A percentile compares a stretch with the other conserved stretches of the same genome.
Conservation (phyloP, 1,284 basidiomycete species). For the Porphyrellus sp. region DNA sequence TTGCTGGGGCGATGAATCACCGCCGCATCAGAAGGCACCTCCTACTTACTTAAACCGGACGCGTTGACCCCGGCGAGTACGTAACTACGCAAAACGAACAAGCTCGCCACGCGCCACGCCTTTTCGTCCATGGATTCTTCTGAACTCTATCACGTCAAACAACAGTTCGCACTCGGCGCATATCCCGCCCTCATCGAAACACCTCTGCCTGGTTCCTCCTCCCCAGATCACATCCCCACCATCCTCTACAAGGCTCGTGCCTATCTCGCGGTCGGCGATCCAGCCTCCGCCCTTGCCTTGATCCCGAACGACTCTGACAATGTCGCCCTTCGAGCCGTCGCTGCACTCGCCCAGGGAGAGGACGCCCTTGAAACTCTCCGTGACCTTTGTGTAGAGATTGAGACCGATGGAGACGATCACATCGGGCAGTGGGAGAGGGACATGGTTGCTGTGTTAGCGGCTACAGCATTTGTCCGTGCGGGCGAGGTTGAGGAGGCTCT, state of each 20-base stretch:
- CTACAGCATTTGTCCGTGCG: conserved; percentile 78
- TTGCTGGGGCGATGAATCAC: too few species aligned
- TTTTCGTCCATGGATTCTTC: conserved; percentile 60
- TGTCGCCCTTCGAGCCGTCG: conserved; percentile 67
- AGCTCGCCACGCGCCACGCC: too few species aligned
- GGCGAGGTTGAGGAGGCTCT: conserved; percentile 89
- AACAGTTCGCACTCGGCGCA: conserved; percentile 80
- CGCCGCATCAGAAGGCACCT: too few species aligned
- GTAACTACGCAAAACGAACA: too few species aligned
- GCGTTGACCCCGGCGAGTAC: too few species aligned
- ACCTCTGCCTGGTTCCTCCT: conserved; percentile 56
- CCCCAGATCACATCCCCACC: conserved; percentile 60
- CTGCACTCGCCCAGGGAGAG: conserved; percentile 65
- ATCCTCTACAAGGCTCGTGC: conserved; percentile 84
- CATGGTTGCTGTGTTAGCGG: conserved; percentile 74
- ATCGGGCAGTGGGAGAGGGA: conserved; percentile 63
- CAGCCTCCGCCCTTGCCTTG: conserved; percentile 52
- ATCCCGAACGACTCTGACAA: conserved; percentile 60
- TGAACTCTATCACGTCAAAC: conserved; percentile 79
- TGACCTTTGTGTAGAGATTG: conserved; percentile 82
- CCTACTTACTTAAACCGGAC: too few species aligned
- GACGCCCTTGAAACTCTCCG: conserved; percentile 76
- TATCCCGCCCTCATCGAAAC: conserved; percentile 57
- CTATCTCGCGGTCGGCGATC: conserved; percentile 71
- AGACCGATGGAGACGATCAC: conserved; percentile 65